Evolutionary conservation across 805 yeast genomes (phyloP), one percentile per base, ranked within the genome.

Genomic region (Saccharomyces eubayanus): DNA sequence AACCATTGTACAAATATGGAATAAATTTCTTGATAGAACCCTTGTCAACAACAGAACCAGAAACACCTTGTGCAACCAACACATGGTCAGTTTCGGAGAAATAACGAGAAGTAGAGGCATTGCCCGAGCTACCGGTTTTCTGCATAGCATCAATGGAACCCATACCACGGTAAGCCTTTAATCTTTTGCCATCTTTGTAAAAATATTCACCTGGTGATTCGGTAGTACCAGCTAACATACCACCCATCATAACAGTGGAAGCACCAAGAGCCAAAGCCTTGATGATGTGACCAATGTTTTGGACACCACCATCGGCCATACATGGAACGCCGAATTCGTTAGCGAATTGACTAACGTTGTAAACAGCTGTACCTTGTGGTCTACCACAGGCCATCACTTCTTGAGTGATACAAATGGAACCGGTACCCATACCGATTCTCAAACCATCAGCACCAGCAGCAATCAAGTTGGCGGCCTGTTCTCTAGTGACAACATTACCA

Each of bases 311-410:
- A 72, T 94, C 99, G 62, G 99, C 99, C 65, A 94, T 90, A 76
- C 96, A 88, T 71, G 99, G 98, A 61, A 94, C 96, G 72, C 99
- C 99, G 70, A 92, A 94, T 72, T 84, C 81, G 75, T 84, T 85
- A 62, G 98, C 95, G 70, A 94, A 91, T 77, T 92, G 91, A 60
- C 94, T 80, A 53, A 94, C 99, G 62, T 83, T 85, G 80, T 82
- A 91, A 53, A 94, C 98, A 57, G 99, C 99, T 62, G 98, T 90
- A 77, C 98, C 99, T 79, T 94, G 99, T 57, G 99, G 99, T 81
- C 99, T 90, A 77, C 99, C 99, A 77, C 97, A 96, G 51, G 99
- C 99, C 99, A 94, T 94, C 57, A 94, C 99, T 78, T 94, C 99
- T 78, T 94, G 99, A 52, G 99, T 94, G 72, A 94, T 94, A 82